Evolutionary conservation across 225 moss, liverwort and hornwort genomes (phyloP), one percentile per base, ranked within the genome.

Genomic region (Asterella californica): DNA sequence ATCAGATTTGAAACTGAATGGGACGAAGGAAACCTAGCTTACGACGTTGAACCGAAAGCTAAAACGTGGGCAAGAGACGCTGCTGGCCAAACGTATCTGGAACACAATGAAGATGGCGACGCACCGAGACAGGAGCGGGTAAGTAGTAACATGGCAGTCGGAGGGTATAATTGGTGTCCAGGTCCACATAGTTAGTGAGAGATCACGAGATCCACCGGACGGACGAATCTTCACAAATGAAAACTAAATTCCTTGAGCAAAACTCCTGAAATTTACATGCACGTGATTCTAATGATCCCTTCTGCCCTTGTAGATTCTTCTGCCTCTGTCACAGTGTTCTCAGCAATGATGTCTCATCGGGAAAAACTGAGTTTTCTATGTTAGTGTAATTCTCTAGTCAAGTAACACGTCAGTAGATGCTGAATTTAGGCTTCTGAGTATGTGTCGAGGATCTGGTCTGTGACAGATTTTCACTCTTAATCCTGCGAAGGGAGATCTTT

Each of bases 401-500:
- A 62, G 62, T 10, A 29, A 62, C 62, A 25, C 2, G 62, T 25
- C 11, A 18, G n/a, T 62, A 62, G 21, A 25, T 62, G 24, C 19
- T 29, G 67, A 33, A 37, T 33, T 67, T 27, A 67, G 34, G 37
- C 30, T 67, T 67, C 37, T 67, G 67, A 67, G 5, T 17, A 6
- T 15, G 67, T 36, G 67, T 11, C 25, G 21, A 70, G 6, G 11
- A 50, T 52, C 21, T 21, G 45, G 48, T 29, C 6, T 49, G 57
- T 76, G 72, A 79, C 76, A 96, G 93, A 90, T 90, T n/a, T 96
- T 96, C 77, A 81, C 80, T 1, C 67, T 96, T 9, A 87, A 59
- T 66, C 96, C 96, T 32, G 85, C 92, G 64, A 79, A 81, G 53
- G 96, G 96, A 4, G 96, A 96, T 77, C 91, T 94, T 77, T 96